phyloP scores from a whole-genome alignment of 352 stramenopile species.

The Phytophthora sp. region DNA sequence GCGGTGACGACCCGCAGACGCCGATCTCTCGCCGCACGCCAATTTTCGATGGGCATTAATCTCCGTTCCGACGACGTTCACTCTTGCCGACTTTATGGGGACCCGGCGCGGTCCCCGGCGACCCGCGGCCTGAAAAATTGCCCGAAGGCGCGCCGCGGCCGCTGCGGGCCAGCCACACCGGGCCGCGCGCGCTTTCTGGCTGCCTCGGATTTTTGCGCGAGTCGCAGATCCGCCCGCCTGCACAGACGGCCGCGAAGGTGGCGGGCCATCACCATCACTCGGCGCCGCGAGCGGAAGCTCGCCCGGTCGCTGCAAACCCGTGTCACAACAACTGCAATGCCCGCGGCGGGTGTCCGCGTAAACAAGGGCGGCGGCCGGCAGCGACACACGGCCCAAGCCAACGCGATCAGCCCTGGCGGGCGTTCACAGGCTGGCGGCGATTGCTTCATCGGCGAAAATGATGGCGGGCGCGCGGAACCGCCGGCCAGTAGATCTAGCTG shows the following conservation, averaged over 20 bases:
- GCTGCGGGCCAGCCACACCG: background rate
- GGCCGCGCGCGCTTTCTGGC: background rate
- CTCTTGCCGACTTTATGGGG: slow-evolving; percentile 10
- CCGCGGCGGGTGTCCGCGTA: background rate
- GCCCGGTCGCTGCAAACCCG: slow-evolving; percentile 12
- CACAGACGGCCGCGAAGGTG: background rate
- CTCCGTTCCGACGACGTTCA: slow-evolving; percentile 21
- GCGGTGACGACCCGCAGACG: slow-evolving; percentile 15
- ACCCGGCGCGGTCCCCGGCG: too few species aligned
- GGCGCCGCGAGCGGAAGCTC: background rate
- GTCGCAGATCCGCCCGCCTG: slow-evolving; percentile 3
- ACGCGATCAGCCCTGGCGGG: too few species aligned
- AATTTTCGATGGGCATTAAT: slow-evolving; percentile 35
- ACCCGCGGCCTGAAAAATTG: slow-evolving; percentile 7
- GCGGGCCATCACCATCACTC: slow-evolving; percentile 11
- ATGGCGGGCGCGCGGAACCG: too few species aligned
- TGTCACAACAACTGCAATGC: slow-evolving; percentile 30
- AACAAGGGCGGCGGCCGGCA: background rate
- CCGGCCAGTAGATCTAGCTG: too few species aligned
- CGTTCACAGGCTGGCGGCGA: too few species aligned
- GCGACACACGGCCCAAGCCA: too few species aligned
- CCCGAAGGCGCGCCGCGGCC: background rate
- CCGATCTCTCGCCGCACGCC: slow-evolving; percentile 22
- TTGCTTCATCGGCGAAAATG: too few species aligned
- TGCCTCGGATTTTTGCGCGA: slow-evolving; percentile 11